Evolutionary conservation across 2,329 filamentous ascomycete species (phyloP).

Genomic region (Epichloe aotearoae): DNA sequence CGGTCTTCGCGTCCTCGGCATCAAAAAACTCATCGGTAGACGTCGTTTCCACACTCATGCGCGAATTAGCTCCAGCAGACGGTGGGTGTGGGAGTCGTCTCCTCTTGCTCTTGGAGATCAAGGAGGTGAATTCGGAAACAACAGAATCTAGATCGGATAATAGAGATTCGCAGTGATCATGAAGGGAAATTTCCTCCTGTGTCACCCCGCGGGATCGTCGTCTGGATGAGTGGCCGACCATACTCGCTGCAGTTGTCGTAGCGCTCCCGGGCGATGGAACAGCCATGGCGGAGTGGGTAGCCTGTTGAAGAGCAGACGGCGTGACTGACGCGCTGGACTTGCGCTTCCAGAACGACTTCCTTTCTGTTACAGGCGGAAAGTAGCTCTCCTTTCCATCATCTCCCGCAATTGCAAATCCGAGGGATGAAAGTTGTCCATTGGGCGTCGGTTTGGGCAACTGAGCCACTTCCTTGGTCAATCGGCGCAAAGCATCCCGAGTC

Average conservation of each 20-base stretch:
- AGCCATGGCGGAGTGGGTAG: conserved; percentile 25
- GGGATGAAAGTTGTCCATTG: conserved; percentile 25
- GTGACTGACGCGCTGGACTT: conserved; percentile 51
- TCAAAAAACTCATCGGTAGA: conserved; percentile 95
- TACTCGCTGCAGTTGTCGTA: conserved; percentile 16
- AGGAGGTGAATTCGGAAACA: conserved; percentile 64
- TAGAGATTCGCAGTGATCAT: conserved; percentile 75
- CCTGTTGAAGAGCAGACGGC: conserved; percentile 26
- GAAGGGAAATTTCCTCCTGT: conserved; percentile 51
- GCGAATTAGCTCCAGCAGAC: conserved; percentile 30
- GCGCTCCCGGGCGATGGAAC: conserved; percentile 28
- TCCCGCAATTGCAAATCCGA: conserved; percentile 21
- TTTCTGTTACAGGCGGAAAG: conserved; percentile 39
- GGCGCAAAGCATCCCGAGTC: conserved; percentile 75
- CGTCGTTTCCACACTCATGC: conserved; percentile 67
- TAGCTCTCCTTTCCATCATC: conserved; percentile 34
- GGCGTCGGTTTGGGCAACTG: conserved; percentile 24
- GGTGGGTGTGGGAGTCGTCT: conserved; percentile 47
- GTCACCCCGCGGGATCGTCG: conserved; percentile 23
- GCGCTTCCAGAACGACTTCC: conserved; percentile 80
- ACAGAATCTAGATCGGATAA: conserved; percentile 74
- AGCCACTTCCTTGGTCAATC: conserved; percentile 74
- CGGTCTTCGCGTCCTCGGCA: conserved; percentile 53
- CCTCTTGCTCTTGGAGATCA: conserved; percentile 69
- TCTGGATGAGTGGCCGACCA: conserved; percentile 19